Conservation (phyloP, 2,329 filamentous ascomycete species). For the Epichloe gansuensis region DNA sequence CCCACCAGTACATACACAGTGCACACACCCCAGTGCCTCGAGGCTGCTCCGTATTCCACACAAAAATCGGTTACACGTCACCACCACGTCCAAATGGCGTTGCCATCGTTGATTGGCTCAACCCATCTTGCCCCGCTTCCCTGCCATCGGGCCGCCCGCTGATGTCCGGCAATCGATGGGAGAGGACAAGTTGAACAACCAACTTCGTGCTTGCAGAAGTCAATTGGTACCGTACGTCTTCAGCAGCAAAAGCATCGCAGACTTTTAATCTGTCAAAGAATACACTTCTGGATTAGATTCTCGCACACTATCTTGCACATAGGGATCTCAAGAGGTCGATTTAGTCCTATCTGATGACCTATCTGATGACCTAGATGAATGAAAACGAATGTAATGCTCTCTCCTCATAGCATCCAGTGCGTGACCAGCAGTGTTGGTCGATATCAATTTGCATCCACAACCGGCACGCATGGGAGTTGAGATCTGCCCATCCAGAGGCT, state of each 20-base stretch:
- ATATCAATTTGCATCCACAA: not conserved
- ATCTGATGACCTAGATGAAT: constrained; percentile 7
- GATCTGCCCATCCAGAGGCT: not conserved
- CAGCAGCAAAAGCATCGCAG: not conserved
- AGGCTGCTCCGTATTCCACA: too few relatives aligned
- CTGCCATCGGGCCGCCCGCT: constrained; percentile 1
- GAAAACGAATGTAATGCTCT: not conserved
- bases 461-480: not conserved
- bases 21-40: too few relatives aligned
- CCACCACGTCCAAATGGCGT: not conserved
- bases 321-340: constrained; percentile 1
- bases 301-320: not conserved
- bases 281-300: not conserved
- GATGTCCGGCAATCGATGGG: not conserved
- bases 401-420: not conserved
- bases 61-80: too few relatives aligned
- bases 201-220: not conserved
- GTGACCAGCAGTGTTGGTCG: not conserved
- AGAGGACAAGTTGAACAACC: not conserved
- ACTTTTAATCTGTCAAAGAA: not conserved
- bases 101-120: not conserved
- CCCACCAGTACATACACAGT: too few relatives aligned
- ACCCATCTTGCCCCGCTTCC: not conserved
- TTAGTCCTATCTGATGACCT: constrained; percentile 8
- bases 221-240: not conserved